Evolutionary conservation across 2,329 filamentous ascomycete genomes (phyloP).

Genomic region (Parafenestella ontariensis): DNA sequence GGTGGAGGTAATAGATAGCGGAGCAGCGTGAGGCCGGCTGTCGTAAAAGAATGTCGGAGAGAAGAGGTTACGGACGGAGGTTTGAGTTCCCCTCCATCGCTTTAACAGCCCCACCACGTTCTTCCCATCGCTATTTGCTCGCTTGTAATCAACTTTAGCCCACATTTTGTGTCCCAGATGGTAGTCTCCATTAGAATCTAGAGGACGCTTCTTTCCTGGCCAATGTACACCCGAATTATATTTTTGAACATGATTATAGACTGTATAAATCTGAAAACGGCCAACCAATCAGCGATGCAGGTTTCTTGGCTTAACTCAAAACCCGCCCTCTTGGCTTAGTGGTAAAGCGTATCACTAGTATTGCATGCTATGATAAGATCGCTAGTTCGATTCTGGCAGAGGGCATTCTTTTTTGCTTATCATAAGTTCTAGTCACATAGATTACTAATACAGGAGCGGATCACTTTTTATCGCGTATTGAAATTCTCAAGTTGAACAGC

Average conservation of each 20-base stretch:
- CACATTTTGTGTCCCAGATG: neutral
- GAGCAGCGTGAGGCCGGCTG: too few species aligned
- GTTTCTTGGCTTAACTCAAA: too few species aligned
- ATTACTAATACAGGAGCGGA: too few species aligned
- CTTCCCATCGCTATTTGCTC: neutral
- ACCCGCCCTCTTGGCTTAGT: slow-evolving; percentile 44
- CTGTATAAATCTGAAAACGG: neutral
- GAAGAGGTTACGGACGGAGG: too few species aligned
- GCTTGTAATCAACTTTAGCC: neutral
- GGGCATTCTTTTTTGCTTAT: slow-evolving; percentile 31
- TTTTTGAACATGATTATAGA: neutral
- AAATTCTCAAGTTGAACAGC: too few species aligned
- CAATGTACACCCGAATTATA: too few species aligned
- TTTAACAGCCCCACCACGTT: neutral
- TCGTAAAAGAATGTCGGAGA: too few species aligned
- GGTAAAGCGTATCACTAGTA: slow-evolving; percentile 51
- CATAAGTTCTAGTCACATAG: too few species aligned
- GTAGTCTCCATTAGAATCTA: neutral
- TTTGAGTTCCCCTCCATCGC: neutral
- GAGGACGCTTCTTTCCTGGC: too few species aligned
- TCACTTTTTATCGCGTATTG: too few species aligned
- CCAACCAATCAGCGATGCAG: slow-evolving; percentile 1
- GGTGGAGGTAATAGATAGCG: too few species aligned
- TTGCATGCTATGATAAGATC: slow-evolving; percentile 43
- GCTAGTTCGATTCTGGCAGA: slow-evolving; percentile 48